These are phyloP conservation scores for Leccinum subrobustum DNA, from an alignment of 1,284 basidiomycete species.

Conservation along the genomic window DNA sequence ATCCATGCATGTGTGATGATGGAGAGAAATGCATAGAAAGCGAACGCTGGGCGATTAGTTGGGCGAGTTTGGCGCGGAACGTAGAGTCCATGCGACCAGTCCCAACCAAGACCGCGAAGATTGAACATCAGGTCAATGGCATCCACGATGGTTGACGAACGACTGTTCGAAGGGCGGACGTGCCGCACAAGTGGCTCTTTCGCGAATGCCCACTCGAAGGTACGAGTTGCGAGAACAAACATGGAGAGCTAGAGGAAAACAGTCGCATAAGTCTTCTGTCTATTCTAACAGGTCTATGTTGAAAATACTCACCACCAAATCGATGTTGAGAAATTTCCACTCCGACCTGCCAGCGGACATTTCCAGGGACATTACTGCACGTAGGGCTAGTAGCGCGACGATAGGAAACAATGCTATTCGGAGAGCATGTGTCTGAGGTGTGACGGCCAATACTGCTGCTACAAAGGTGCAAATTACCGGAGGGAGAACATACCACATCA, in stretches of 20 bases:
- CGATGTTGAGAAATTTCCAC: not conserved
- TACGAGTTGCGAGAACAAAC: slow-evolving; percentile 14
- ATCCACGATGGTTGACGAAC: slow-evolving; percentile 33
- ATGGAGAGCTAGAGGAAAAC: slow-evolving; percentile 18
- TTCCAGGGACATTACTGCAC: slow-evolving; percentile 43
- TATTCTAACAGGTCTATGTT: not conserved
- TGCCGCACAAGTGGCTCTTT: slow-evolving; percentile 17
- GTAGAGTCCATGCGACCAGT: slow-evolving; percentile 35
- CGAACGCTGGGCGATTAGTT: slow-evolving; percentile 38
- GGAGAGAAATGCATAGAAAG: slow-evolving; percentile 34
- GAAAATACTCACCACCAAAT: not conserved
- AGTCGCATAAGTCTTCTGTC: not conserved
- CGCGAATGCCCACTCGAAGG: slow-evolving; percentile 17
- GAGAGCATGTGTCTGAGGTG: slow-evolving; percentile 40
- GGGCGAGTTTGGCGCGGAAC: slow-evolving; percentile 44
- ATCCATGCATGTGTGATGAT: slow-evolving; percentile 37
- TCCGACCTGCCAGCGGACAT: slow-evolving; percentile 31
- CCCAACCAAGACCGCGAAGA: slow-evolving; percentile 58
- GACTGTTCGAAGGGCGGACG: slow-evolving; percentile 4
- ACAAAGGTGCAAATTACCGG: slow-evolving; percentile 44
- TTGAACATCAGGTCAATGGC: slow-evolving; percentile 48
- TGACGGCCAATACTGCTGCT: slow-evolving; percentile 49
- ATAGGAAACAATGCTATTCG: slow-evolving; percentile 47
- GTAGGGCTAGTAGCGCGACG: slow-evolving; percentile 40
- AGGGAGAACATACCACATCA: slow-evolving; percentile 26